Conservation (phyloP, 192 early-diverging fungal genomes). For the Polychytrium aggregatum region DNA sequence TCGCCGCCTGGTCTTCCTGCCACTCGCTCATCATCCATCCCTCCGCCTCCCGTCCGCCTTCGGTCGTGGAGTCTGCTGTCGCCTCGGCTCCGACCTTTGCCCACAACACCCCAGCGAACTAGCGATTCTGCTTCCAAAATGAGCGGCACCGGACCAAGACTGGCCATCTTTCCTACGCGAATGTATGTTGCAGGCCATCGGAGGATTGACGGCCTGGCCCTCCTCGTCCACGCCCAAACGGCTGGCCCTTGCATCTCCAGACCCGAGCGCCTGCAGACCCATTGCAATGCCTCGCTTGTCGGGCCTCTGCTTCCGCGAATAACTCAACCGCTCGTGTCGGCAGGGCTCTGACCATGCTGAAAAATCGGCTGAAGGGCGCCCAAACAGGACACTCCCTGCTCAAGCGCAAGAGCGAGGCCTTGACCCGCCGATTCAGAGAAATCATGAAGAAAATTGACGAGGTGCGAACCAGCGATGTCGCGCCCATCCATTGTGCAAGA, state of each 20-base stretch:
- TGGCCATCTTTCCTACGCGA: constrained; percentile 91
- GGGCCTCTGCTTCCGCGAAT: neutral
- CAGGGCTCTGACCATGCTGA: constrained; percentile 93
- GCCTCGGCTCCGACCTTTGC: too few species aligned
- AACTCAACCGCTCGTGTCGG: neutral
- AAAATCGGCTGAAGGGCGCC: constrained; percentile 90
- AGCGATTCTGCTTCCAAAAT: too few species aligned
- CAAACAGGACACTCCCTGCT: constrained; percentile 95
- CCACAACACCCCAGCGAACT: too few species aligned
- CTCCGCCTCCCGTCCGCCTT: too few species aligned
- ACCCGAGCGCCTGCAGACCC: neutral
- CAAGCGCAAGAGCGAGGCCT: constrained; percentile 95
- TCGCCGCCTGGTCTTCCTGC: too few species aligned
- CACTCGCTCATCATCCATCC: too few species aligned
- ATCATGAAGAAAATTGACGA: constrained; percentile 97
- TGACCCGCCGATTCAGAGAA: constrained; percentile 86
- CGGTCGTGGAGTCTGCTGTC: too few species aligned
- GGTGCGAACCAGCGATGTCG: too few species aligned
- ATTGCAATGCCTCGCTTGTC: constrained; percentile 1
- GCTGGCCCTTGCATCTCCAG: neutral
- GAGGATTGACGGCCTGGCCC: too few species aligned
- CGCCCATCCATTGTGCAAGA: too few species aligned
- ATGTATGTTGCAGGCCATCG: constrained; percentile 45
- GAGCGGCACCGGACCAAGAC: constrained; percentile 33
- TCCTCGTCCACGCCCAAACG: neutral